phyloP scores from a whole-genome alignment of 1,139 yeast genomes.

The Hansenula sp. region DNA sequence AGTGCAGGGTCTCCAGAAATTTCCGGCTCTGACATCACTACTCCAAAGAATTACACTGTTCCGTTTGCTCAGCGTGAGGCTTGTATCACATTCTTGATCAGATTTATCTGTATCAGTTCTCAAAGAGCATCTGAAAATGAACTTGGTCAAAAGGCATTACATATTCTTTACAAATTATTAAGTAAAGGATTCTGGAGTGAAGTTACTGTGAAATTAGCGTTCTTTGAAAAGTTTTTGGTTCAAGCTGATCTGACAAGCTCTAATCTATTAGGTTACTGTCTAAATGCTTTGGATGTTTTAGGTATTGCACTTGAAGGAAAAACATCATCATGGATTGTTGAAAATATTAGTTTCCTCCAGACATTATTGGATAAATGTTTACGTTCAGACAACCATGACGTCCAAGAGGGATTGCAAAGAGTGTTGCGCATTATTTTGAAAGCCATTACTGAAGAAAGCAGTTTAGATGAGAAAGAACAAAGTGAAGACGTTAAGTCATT shows the following conservation, averaged over 20 bases:
- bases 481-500: constrained; percentile 62
- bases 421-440: constrained; percentile 63
- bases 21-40: constrained; percentile 18
- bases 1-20: constrained; percentile 13
- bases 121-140: constrained; percentile 83
- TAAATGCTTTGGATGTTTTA: constrained; percentile 88
- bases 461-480: constrained; percentile 46
- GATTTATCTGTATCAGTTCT: constrained; percentile 85
- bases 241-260: constrained; percentile 70
- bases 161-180: constrained; percentile 66
- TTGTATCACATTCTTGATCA: constrained; percentile 82
- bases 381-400: constrained; percentile 78
- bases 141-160: constrained; percentile 75
- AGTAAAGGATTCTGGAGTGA: constrained; percentile 81
- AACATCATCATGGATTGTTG: constrained; percentile 68
- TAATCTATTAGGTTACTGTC: constrained; percentile 60
- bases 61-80: constrained; percentile 86
- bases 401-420: constrained; percentile 75
- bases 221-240: constrained; percentile 81
- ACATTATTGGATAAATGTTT: constrained; percentile 77
- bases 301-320: constrained; percentile 83
- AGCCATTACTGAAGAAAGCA: constrained; percentile 47
- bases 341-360: constrained; percentile 64
- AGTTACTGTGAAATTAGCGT: constrained; percentile 74
- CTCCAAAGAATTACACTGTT: constrained; percentile 42